phyloP scores from a whole-genome alignment of 2,329 filamentous ascomycete species.

The Raffaelea arxii region DNA sequence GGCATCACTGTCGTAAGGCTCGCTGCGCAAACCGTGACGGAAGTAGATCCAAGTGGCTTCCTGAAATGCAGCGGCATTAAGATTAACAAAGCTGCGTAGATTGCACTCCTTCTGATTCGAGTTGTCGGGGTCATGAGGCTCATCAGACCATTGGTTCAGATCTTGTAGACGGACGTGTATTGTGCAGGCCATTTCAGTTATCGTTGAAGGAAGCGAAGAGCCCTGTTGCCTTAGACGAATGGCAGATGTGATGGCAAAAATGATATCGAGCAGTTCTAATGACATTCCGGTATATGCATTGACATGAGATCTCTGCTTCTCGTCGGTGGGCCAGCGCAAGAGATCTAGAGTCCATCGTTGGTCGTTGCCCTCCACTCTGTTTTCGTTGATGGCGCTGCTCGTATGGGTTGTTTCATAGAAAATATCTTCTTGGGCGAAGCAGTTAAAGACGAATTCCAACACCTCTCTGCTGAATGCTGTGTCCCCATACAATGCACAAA shows the following conservation, averaged over 20 bases:
- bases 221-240: neutral
- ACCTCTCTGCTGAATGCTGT: constrained; percentile 4
- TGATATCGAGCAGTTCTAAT: constrained; percentile 2
- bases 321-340: neutral
- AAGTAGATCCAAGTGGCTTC: constrained; percentile 5
- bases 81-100: neutral
- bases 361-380: no score
- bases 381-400: neutral
- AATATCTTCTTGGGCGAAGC: neutral
- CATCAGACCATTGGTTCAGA: constrained; percentile 3
- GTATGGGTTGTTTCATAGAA: neutral
- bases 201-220: neutral
- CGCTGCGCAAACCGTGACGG: neutral
- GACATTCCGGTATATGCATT: constrained; percentile 5
- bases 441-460: constrained; percentile 2
- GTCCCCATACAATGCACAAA: neutral
- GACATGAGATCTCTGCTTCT: neutral
- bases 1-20: neutral
- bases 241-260: neutral
- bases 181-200: neutral
- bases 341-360: no score
- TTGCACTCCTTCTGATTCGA: no score
- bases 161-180: neutral
- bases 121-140: no score
- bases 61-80: constrained; percentile 1